phyloP scores from a whole-genome alignment of 129 eudicot species.

The Scalesia atractyloides region DNA sequence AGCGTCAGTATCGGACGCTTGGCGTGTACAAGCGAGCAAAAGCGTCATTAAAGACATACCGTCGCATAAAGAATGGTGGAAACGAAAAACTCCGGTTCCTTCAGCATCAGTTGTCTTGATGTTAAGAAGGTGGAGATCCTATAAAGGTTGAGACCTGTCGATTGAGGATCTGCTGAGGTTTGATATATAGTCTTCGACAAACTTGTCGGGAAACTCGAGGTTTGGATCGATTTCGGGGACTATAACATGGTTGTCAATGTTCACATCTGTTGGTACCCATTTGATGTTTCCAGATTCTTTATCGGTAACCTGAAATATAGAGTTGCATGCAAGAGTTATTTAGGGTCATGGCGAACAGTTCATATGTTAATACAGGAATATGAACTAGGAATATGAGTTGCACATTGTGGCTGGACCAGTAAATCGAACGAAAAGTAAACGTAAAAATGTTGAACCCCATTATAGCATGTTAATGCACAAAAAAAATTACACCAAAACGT shows the following conservation, averaged over 20 bases:
- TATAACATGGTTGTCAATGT: slow-evolving; percentile 51
- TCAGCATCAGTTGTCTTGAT: slow-evolving; percentile 36
- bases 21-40: slow-evolving; percentile 45
- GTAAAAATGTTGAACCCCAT: too few species aligned
- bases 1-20: slow-evolving; percentile 35
- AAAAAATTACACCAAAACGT: too few species aligned
- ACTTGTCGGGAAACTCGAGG: slow-evolving; percentile 40
- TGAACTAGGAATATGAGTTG: too few species aligned
- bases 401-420: too few species aligned
- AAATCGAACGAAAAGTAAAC: too few species aligned
- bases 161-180: slow-evolving; percentile 44
- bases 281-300: slow-evolving; percentile 29
- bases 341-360: not conserved
- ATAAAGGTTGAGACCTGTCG: slow-evolving; percentile 46
- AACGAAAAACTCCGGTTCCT: slow-evolving; percentile 39
- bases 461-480: too few species aligned
- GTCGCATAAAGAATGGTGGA: slow-evolving; percentile 56
- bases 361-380: too few species aligned
- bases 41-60: slow-evolving; percentile 52
- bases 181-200: slow-evolving; percentile 50
- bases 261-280: slow-evolving; percentile 51
- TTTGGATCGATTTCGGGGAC: slow-evolving; percentile 43
- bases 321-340: slow-evolving; percentile 1
- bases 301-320: slow-evolving; percentile 37
- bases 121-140: slow-evolving; percentile 53